Conservation (phyloP, 2,329 filamentous ascomycete genomes). For the Paramyrothecium sp. region DNA sequence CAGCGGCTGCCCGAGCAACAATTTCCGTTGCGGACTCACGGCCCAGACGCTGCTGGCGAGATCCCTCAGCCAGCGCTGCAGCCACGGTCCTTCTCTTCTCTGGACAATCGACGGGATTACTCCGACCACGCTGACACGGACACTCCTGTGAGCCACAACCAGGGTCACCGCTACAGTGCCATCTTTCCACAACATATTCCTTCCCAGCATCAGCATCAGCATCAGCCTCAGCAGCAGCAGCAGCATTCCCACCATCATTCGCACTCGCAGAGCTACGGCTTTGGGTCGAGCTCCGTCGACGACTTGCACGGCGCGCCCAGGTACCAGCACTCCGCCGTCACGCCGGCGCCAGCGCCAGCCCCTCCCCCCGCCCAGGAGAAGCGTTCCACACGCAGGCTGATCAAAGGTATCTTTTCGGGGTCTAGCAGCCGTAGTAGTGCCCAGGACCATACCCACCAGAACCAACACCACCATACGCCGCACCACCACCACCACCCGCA, state of each 20-base stretch:
- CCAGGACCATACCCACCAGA: conserved; percentile 16
- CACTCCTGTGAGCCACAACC: not conserved
- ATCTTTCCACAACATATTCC: conserved; percentile 19
- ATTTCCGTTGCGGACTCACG: not conserved
- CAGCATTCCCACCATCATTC: conserved; percentile 15
- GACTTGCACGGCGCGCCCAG: conserved; percentile 13
- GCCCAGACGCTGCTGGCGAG: not conserved
- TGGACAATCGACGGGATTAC: conserved; percentile 9
- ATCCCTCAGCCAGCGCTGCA: conserved; percentile 5
- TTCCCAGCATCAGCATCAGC: conserved; percentile 26
- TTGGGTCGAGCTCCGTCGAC: conserved; percentile 21
- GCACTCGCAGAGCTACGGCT: conserved; percentile 28
- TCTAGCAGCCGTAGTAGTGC: conserved; percentile 27
- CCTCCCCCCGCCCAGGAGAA: conserved; percentile 36
- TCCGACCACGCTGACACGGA: not conserved
- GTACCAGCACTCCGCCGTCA: conserved; percentile 15
- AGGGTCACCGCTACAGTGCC: conserved; percentile 43
- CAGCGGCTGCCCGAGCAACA: not conserved
- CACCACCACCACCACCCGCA: conserved; percentile 24
- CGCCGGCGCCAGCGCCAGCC: conserved; percentile 27
- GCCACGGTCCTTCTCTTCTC: conserved; percentile 17
- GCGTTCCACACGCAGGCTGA: conserved; percentile 50
- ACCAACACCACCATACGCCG: conserved; percentile 21
- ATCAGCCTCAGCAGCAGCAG: conserved; percentile 11
- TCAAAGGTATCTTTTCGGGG: conserved; percentile 53